Evolutionary conservation across 495 filamentous ascomycete species (phyloP).

Genomic region (Penicillium angulare): DNA sequence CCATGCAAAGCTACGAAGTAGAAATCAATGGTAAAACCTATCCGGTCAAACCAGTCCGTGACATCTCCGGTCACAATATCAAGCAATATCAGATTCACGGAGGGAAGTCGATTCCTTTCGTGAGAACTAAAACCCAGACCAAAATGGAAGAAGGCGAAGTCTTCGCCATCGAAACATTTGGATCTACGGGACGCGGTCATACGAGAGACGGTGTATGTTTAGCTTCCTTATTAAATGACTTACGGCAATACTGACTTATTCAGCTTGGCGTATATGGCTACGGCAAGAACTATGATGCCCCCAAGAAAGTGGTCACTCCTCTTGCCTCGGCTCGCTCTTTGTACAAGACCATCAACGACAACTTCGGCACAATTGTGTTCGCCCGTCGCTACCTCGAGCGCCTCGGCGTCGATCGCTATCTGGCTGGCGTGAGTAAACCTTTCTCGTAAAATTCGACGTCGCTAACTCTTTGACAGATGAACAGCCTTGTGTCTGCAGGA

Average conservation of each 20-base stretch:
- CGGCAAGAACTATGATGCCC: conserved; percentile 50
- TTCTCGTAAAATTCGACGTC: background rate
- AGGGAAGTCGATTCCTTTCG: conserved; percentile 60
- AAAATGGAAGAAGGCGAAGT: conserved; percentile 68
- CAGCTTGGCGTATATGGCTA: conserved; percentile 46
- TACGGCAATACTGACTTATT: conserved; percentile 12
- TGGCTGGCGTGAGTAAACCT: conserved; percentile 49
- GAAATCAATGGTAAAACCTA: conserved; percentile 54
- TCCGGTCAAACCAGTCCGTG: conserved; percentile 59
- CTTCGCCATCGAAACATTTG: conserved; percentile 67
- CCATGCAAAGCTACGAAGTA: conserved; percentile 66
- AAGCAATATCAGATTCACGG: conserved; percentile 59
- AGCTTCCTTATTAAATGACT: conserved; percentile 6
- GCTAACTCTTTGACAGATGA: conserved; percentile 36
- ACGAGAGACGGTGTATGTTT: conserved; percentile 41
- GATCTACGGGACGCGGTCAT: conserved; percentile 55
- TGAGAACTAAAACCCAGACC: conserved; percentile 55
- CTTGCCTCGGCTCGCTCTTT: conserved; percentile 58
- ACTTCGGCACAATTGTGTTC: conserved; percentile 63
- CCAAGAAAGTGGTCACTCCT: conserved; percentile 44
- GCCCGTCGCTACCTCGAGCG: conserved; percentile 63
- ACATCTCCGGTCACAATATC: conserved; percentile 60
- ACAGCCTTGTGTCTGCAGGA: conserved; percentile 50
- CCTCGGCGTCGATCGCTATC: conserved; percentile 58
- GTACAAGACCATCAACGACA: conserved; percentile 59